These are phyloP conservation scores for Tolypocladium guangdongense DNA, from an alignment of 2,329 filamentous ascomycete species.

Conservation along the genomic window DNA sequence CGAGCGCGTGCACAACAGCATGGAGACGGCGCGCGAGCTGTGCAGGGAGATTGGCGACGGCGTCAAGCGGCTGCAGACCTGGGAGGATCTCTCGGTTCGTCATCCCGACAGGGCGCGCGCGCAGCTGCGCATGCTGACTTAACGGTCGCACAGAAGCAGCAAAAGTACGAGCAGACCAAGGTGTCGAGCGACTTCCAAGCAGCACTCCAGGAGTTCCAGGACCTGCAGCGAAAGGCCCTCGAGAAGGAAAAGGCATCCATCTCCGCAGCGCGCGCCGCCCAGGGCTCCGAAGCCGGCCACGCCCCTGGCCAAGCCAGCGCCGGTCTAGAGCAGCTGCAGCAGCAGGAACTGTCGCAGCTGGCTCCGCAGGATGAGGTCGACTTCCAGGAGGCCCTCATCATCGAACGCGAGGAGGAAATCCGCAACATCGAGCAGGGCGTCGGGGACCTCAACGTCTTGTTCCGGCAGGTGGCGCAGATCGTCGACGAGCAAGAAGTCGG, in stretches of 20 bases:
- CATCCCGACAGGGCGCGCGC: background rate
- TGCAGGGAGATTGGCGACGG: constrained; percentile 92
- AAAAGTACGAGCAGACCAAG: constrained; percentile 95
- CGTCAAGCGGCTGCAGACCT: constrained; percentile 82
- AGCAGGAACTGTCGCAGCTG: constrained; percentile 66
- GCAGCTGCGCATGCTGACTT: background rate
- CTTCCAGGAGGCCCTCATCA: constrained; percentile 91
- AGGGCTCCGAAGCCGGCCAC: constrained; percentile 46
- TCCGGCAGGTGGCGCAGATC: constrained; percentile 96
- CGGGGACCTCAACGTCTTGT: constrained; percentile 89
- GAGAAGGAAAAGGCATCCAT: constrained; percentile 88
- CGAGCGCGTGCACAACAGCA: constrained; percentile 76
- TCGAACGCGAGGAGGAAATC: constrained; percentile 94
- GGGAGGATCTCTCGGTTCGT: constrained; percentile 70
- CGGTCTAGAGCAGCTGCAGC: constrained; percentile 41
- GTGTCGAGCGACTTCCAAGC: constrained; percentile 87
- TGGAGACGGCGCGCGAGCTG: constrained; percentile 74
- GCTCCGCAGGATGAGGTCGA: constrained; percentile 92
- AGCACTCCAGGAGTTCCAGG: constrained; percentile 82
- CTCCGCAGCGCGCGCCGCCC: constrained; percentile 67
- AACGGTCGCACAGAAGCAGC: constrained; percentile 54
- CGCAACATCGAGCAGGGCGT: constrained; percentile 96
- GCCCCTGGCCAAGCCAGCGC: constrained; percentile 19
- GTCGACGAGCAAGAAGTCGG: constrained; percentile 81
- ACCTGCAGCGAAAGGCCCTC: constrained; percentile 76